Evolutionary conservation across 331 rosid species (phyloP).

Genomic region (Acacia pycnantha): DNA sequence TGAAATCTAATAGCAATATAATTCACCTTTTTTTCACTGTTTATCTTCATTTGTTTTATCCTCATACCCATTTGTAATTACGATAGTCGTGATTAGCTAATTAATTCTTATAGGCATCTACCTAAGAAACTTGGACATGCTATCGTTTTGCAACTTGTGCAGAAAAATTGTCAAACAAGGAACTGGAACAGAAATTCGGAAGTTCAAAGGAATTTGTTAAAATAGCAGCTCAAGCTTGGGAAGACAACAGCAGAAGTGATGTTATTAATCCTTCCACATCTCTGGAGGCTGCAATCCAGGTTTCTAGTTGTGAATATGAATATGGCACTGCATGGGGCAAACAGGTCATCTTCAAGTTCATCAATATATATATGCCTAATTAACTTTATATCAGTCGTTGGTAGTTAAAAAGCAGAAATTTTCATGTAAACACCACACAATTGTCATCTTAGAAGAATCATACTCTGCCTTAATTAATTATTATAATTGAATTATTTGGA

Average conservation of each 20-base stretch:
- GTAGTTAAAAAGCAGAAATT: neutral
- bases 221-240: conserved; percentile 42
- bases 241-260: conserved; percentile 4
- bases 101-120: neutral
- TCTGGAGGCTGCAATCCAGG: conserved; percentile 43
- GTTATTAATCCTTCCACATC: neutral
- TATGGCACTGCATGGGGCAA: conserved; percentile 61
- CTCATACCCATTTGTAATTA: neutral
- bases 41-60: too few relatives aligned
- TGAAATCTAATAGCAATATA: too few relatives aligned
- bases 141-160: neutral
- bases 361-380: neutral
- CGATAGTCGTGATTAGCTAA: neutral
- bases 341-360: conserved; percentile 24
- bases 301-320: conserved; percentile 57
- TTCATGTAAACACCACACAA: neutral
- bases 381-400: neutral
- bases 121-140: neutral
- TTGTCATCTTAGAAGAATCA: neutral
- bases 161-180: conserved; percentile 26
- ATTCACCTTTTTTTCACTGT: neutral
- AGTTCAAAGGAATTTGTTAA: conserved; percentile 37
- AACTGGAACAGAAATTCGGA: conserved; percentile 41
- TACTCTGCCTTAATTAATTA: neutral
- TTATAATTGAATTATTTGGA: neutral